phyloP scores from a whole-genome alignment of 257 asterid species.

The Ocimum tenuiflorum region DNA sequence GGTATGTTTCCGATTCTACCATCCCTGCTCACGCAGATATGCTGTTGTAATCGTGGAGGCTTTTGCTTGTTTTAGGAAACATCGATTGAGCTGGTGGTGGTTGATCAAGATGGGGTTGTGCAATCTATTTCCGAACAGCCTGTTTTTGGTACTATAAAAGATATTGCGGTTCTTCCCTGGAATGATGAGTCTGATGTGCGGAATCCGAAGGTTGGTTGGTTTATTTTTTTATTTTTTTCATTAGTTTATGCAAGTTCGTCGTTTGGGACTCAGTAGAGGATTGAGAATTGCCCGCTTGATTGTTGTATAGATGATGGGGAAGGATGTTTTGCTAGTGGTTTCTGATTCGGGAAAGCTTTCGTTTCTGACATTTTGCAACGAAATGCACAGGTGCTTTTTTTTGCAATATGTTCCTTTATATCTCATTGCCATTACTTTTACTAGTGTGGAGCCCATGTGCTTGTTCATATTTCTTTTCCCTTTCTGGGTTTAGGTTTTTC shows the following conservation, averaged over 20 bases:
- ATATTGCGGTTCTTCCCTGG: conserved; percentile 82
- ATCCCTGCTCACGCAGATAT: not conserved
- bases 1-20: conserved; percentile 30
- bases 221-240: conserved; percentile 21
- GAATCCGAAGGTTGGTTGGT: conserved; percentile 76
- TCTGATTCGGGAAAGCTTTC: conserved; percentile 99
- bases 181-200: conserved; percentile 45
- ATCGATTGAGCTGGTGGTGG: conserved; percentile 71
- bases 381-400: conserved; percentile 84
- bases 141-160: conserved; percentile 86
- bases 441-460: conserved; percentile 5
- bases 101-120: conserved; percentile 71
- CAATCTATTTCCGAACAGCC: conserved; percentile 89
- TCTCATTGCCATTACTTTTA: conserved; percentile 6
- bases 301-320: conserved; percentile 52
- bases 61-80: conserved; percentile 57
- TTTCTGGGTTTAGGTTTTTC: conserved; percentile 46
- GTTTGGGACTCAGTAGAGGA: not conserved
- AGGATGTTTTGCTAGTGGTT: conserved; percentile 64
- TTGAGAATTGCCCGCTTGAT: conserved; percentile 16
- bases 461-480: not conserved
- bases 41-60: conserved; percentile 4
- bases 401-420: not conserved
- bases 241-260: conserved; percentile 9
- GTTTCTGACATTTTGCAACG: conserved; percentile 73